These are phyloP conservation scores for Wilcoxina mikolae DNA, from an alignment of 495 filamentous ascomycete genomes.

Conservation along the genomic window DNA sequence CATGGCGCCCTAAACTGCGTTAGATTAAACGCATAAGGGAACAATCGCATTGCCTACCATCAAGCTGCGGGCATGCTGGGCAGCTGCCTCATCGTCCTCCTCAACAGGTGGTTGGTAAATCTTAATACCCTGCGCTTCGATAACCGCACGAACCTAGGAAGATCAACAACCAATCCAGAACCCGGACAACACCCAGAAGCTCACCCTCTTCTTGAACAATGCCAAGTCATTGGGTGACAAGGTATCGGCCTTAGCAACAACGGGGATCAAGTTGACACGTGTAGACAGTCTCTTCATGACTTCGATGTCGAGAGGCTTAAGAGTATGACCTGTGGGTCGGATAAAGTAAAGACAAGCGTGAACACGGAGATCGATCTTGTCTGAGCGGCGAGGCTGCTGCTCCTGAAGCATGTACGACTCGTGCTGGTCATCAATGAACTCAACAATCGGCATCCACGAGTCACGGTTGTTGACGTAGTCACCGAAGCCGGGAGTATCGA, in stretches of 20 bases:
- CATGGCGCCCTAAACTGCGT: conserved; percentile 52
- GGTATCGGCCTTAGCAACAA: conserved; percentile 96
- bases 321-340: conserved; percentile 88
- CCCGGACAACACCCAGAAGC: conserved; percentile 8
- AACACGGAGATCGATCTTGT: conserved; percentile 98
- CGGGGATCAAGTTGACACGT: conserved; percentile 92
- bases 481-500: conserved; percentile 96
- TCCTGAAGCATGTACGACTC: conserved; percentile 99
- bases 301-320: conserved; percentile 98
- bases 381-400: conserved; percentile 90
- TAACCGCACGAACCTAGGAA: conserved; percentile 71
- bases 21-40: background rate
- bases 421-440: conserved; percentile 98
- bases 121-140: conserved; percentile 97
- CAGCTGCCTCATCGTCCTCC: conserved; percentile 93
- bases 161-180: background rate
- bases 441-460: conserved; percentile 98
- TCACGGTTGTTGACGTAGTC: conserved; percentile 99
- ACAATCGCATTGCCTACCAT: conserved; percentile 36
- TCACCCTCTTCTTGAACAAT: conserved; percentile 84
- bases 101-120: conserved; percentile 96
- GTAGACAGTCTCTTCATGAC: conserved; percentile 98
- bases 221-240: conserved; percentile 80
- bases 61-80: conserved; percentile 79
- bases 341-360: conserved; percentile 99